Evolutionary conservation across 78 protist species (phyloP).

Genomic region (Mastigamoeba balamuthi): DNA sequence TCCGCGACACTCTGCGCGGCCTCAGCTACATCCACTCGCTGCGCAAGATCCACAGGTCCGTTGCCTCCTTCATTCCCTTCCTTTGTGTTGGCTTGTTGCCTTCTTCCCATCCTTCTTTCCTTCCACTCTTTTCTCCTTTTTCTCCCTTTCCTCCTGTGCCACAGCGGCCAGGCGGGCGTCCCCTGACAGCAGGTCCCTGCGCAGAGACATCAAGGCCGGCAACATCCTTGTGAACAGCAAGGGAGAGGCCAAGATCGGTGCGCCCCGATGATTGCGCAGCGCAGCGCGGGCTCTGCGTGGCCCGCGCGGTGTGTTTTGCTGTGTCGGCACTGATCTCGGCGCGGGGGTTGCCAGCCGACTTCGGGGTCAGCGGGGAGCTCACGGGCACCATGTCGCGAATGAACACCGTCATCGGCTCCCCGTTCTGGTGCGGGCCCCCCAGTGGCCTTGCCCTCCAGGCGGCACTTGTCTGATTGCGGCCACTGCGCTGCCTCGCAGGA

Average conservation of each 20-base stretch:
- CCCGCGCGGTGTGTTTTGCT: neutral
- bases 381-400: neutral
- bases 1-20: neutral
- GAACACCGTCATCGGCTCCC: neutral
- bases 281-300: too few relatives aligned
- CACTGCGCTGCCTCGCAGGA: too few relatives aligned
- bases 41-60: slow-evolving; percentile 20
- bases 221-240: slow-evolving; percentile 1
- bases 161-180: too few relatives aligned
- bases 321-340: neutral
- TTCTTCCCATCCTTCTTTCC: too few relatives aligned
- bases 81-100: too few relatives aligned
- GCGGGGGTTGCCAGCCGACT: neutral
- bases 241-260: slow-evolving; percentile 7
- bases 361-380: neutral
- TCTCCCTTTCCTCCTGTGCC: too few relatives aligned
- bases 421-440: too few relatives aligned
- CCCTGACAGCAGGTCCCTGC: too few relatives aligned
- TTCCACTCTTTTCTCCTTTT: too few relatives aligned
- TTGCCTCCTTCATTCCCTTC: too few relatives aligned
- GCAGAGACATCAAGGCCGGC: slow-evolving; percentile 47
- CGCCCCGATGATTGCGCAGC: neutral
- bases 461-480: too few relatives aligned
- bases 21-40: slow-evolving; percentile 10
- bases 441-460: too few relatives aligned